Conservation (phyloP, 192 early-diverging fungal species). For the Geosiphon pyriformis region DNA sequence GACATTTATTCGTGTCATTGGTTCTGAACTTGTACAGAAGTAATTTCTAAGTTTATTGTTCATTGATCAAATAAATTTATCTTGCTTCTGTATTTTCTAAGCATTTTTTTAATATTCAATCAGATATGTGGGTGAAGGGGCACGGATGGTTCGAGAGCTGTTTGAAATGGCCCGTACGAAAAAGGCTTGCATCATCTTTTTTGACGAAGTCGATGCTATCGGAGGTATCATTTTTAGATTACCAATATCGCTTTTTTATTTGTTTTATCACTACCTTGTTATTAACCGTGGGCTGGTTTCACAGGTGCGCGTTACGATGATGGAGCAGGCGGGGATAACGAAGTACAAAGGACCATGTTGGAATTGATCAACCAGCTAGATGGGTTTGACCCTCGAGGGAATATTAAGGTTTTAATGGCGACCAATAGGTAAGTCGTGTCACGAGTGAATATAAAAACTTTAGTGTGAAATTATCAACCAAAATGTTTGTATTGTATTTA, state of each 20-base stretch:
- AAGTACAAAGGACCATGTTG: conserved; percentile 99
- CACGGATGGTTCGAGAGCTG: conserved; percentile 97
- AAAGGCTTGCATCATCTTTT: conserved; percentile 99
- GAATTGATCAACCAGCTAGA: conserved; percentile 99
- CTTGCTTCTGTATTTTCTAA: conserved; percentile 6
- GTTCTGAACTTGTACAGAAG: conserved; percentile 98
- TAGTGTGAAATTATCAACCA: not conserved
- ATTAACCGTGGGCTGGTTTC: too few species aligned
- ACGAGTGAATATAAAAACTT: not conserved
- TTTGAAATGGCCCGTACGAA: conserved; percentile 99
- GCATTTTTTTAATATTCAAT: not conserved
- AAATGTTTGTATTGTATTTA: conserved; percentile 15
- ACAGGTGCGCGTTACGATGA: conserved; percentile 92
- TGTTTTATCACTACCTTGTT: too few species aligned
- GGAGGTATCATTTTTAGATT: conserved; percentile 43
- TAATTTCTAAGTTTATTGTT: conserved; percentile 22
- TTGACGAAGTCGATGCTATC: conserved; percentile 99
- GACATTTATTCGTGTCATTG: conserved; percentile 99
- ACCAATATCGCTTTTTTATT: too few species aligned
- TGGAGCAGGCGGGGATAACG: conserved; percentile 98
- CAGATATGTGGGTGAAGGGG: conserved; percentile 96
- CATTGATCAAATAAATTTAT: conserved; percentile 2
- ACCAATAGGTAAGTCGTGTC: conserved; percentile 67
- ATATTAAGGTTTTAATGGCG: conserved; percentile 99
- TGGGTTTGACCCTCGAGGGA: conserved; percentile 98